Evolutionary conservation across 768 basidiomycete genomes (phyloP).

Genomic region (Tricholoma bakamatsutake): DNA sequence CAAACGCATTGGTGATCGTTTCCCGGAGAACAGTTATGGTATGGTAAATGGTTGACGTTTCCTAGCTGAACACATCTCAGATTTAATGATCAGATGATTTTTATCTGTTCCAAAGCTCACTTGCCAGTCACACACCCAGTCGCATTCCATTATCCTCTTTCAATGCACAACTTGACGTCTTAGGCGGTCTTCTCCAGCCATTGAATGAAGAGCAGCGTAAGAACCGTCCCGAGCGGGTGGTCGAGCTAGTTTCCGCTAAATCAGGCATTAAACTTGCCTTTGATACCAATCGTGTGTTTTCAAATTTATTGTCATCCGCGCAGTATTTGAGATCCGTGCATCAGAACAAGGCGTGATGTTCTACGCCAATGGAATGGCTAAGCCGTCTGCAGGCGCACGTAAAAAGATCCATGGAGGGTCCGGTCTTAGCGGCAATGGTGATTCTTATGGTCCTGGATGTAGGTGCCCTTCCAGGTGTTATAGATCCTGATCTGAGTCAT

Average conservation of each 20-base stretch:
- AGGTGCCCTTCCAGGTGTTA: conserved; percentile 3
- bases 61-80: neutral
- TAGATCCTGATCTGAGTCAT: neutral
- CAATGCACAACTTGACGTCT: conserved; percentile 36
- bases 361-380: conserved; percentile 56
- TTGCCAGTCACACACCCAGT: conserved; percentile 14
- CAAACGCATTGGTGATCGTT: conserved; percentile 51
- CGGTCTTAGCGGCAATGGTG: conserved; percentile 46
- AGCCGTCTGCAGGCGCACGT: conserved; percentile 43
- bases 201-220: conserved; percentile 23
- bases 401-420: conserved; percentile 76
- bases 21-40: conserved; percentile 61
- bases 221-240: conserved; percentile 34
- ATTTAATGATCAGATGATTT: conserved; percentile 48
- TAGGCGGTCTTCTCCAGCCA: conserved; percentile 34
- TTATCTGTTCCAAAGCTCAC: conserved; percentile 45
- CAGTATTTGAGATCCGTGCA: neutral
- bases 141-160: conserved; percentile 31
- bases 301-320: neutral
- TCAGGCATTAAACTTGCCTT: conserved; percentile 59
- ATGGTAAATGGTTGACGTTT: conserved; percentile 8
- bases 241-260: conserved; percentile 47
- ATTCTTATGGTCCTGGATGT: conserved; percentile 58
- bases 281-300: conserved; percentile 61
- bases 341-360: conserved; percentile 73